Evolutionary conservation across 306 rosid species (phyloP), one percentile per base, ranked within the genome.

Genomic region (Acacia melanoxylon): DNA sequence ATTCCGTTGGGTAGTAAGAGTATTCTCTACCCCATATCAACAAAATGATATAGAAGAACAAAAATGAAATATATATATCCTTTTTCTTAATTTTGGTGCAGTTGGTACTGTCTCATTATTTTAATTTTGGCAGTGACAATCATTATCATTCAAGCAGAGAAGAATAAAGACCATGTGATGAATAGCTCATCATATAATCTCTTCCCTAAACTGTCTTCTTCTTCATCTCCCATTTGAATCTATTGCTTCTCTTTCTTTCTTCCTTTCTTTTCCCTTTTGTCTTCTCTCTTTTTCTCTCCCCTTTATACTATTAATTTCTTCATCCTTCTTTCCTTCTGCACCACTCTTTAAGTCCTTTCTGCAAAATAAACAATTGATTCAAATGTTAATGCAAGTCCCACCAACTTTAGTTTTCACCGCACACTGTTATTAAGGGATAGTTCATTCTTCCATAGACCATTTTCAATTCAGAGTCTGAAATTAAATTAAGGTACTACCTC

Each of bases 151-250:
- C 87, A 85, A 84, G 69, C 78, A 83, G 68, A 73, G 78, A 70
- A 81, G 49, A 71, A 44, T 35, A 56, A 40, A 77, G 61, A 86
- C 87, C 87, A 86, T 82, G 83, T 69, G 20, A 87, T 92, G 89
- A 89, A 91, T 92, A 86, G 93, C 85, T 86, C 81, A 61, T 84
- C 83, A 89, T 90, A 88, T 90, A 65, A 80, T 80, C 75, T 86
- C 85, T 78, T 84, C 85, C 86, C 82, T 75, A 44, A 14, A 71
- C 15, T 76, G 84, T 24, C 35, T 25, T 24, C 66, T 59, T 59
- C 48, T 78, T 77, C 78, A 76, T 46, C 68, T 85, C 80, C 80
- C 92, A 92, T 88, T 92, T 85, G 88, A 80, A n/a, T 29, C 75
- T 73, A 33, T 52, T 79, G 68, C 68, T 27, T 22, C 73, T 77